phyloP scores from a whole-genome alignment of 116 monocot species.

The Zostera marina region DNA sequence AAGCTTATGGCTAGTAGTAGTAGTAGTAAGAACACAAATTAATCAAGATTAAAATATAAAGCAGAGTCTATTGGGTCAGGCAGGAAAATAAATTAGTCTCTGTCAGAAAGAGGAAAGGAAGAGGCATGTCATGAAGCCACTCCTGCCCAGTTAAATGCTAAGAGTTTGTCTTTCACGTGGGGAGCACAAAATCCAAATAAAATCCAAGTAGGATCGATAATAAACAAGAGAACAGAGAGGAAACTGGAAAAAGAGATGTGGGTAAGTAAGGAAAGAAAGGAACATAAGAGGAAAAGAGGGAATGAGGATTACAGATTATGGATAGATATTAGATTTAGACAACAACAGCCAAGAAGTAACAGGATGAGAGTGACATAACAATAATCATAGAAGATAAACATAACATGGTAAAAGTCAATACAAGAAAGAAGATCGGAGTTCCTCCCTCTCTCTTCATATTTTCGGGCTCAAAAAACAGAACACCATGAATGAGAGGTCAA shows the following conservation, averaged over 20 bases:
- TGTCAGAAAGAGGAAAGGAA: constrained; percentile 5
- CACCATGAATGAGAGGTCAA: constrained; percentile 18
- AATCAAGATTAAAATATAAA: too few species aligned
- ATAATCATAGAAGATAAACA: not conserved
- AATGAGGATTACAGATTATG: too few species aligned
- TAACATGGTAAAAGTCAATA: not conserved
- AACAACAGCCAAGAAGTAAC: not conserved
- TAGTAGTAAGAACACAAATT: too few species aligned
- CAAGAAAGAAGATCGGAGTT: not conserved
- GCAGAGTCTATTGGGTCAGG: too few species aligned
- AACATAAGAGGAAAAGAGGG: not conserved
- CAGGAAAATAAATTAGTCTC: constrained; percentile 3
- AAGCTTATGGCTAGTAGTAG: too few species aligned
- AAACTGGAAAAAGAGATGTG: not conserved
- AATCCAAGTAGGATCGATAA: not conserved
- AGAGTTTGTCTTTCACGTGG: not conserved
- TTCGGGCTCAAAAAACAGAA: not conserved
- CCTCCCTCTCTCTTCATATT: constrained; percentile 6
- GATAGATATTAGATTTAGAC: constrained; percentile 2
- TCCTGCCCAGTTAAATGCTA: constrained; percentile 18
- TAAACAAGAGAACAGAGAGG: constrained; percentile 1
- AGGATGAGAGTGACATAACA: constrained; percentile 3
- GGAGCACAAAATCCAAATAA: constrained; percentile 1
- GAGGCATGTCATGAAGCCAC: constrained; percentile 6
- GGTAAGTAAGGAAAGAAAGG: constrained; percentile 4